Base-by-base conservation (phyloP, 2,329 filamentous ascomycete species). In the Magnaporthiopsis rhizophila region DNA sequence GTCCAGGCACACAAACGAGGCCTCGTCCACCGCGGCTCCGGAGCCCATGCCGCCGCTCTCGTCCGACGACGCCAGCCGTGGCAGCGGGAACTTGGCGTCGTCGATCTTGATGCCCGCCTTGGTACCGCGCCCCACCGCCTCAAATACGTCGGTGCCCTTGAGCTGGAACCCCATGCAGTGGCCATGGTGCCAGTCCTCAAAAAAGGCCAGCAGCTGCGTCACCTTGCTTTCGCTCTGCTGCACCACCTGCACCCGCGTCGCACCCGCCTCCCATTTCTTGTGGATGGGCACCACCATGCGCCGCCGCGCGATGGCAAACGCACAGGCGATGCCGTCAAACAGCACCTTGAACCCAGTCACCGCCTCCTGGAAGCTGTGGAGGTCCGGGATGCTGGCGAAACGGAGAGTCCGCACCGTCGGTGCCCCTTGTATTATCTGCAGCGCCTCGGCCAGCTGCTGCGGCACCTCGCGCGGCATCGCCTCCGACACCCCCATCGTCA, bases 201-300 rank as follows among this genome's bases (percentile, higher is more conserved):
- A 95, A 77, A 96, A 97, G 3, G 88, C 92, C 28, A 96, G 78
- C 36, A 97, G 79, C 74, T 96, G 91, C 28, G 90, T 76, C 18
- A 89, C 84, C 71, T 87, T 90, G 67, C 92, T 90, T 68, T 89
- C 88, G 67, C 92, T 90, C 68, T 89, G 88, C 68, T 86, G 82
- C 50, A 97, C 86, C 53, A 97, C 81, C 73, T 97, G 92, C 9
- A 97, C 80, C 50, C 93, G 86, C 11, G 91, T 91, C 53, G 83
- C 83, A n/a, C 83, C 86, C 2, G 92, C 90, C 72, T 96, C 92
- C 91, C 91, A 96, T 75, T 95, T 95, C 78, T 97, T 96, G 78
- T 96, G 90, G 68, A 97, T 94, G 0, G 91, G 91, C 21, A 96
- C 91, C 15, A 97, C 91, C 89, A 93, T 95, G 68, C 91, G 86